Conservation (phyloP, 371 early-diverging fungal species). For the Nematocida ironsii region DNA sequence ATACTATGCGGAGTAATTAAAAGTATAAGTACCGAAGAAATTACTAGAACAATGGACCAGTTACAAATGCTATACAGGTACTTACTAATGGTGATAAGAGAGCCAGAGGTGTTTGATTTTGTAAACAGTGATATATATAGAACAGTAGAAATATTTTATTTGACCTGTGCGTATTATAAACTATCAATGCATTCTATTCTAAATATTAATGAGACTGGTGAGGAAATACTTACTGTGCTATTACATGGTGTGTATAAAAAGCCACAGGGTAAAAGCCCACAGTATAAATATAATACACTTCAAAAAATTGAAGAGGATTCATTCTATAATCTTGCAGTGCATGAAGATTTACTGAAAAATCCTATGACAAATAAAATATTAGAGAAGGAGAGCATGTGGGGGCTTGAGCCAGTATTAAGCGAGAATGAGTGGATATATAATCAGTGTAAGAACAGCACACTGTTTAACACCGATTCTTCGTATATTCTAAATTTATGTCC, state of each 20-base stretch:
- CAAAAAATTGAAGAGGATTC: slow-evolving; percentile 1
- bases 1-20: neutral
- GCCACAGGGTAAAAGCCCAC: neutral
- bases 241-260: neutral
- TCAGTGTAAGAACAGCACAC: neutral
- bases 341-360: neutral
- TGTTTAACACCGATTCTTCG: neutral
- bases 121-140: neutral
- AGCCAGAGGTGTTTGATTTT: slow-evolving; percentile 6
- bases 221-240: slow-evolving; percentile 29
- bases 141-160: neutral
- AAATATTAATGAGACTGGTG: neutral
- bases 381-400: neutral
- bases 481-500: slow-evolving; percentile 6
- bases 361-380: neutral
- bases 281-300: neutral
- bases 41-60: neutral
- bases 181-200: neutral
- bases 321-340: neutral
- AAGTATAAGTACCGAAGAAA: neutral
- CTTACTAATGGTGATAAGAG: slow-evolving; percentile 4
- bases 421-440: neutral
- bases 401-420: neutral
- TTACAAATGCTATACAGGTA: neutral
- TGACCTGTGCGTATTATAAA: neutral